Evolutionary conservation across 2,329 filamentous ascomycete genomes (phyloP).

Genomic region (Canariomyces notabilis): DNA sequence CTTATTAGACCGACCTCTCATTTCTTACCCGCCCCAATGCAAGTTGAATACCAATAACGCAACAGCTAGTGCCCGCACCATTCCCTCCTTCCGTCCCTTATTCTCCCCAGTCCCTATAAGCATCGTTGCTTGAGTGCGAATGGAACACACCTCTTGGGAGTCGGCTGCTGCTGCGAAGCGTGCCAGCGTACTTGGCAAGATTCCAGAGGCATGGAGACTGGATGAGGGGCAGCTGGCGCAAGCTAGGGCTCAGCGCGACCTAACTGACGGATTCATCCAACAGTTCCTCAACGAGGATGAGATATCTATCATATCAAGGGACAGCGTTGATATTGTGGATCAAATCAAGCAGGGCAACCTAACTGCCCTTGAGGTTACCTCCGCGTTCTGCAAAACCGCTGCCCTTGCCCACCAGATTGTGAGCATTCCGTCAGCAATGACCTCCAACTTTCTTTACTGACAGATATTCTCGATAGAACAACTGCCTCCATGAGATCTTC

Average conservation of each 20-base stretch:
- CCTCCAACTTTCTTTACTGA: not conserved
- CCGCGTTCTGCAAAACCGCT: conserved; percentile 49
- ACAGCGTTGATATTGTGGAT: conserved; percentile 10
- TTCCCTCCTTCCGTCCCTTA: no score
- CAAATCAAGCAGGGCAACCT: conserved; percentile 26
- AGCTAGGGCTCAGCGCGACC: not conserved
- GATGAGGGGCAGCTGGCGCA: not conserved
- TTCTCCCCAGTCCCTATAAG: no score
- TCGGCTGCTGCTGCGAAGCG: conserved; percentile 1
- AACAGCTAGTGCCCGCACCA: no score
- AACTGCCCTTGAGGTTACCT: conserved; percentile 32
- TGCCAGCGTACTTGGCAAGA: not conserved
- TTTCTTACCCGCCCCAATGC: no score
- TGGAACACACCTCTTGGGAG: no score
- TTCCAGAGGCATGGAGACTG: not conserved
- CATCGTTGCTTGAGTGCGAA: no score
- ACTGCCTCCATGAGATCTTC: conserved; percentile 48
- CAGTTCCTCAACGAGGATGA: conserved; percentile 13
- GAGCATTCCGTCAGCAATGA: conserved; percentile 9
- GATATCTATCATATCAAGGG: conserved; percentile 8
- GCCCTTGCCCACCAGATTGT: conserved; percentile 55
- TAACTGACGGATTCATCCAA: conserved; percentile 20
- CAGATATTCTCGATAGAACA: conserved; percentile 23
- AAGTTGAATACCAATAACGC: no score
- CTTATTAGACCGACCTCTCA: no score